A percentile compares a stretch with the other conserved stretches of the same genome.
Evolutionary conservation across 2,329 filamentous ascomycete genomes (phyloP).

Genomic region (Leptodontidium sp.): DNA sequence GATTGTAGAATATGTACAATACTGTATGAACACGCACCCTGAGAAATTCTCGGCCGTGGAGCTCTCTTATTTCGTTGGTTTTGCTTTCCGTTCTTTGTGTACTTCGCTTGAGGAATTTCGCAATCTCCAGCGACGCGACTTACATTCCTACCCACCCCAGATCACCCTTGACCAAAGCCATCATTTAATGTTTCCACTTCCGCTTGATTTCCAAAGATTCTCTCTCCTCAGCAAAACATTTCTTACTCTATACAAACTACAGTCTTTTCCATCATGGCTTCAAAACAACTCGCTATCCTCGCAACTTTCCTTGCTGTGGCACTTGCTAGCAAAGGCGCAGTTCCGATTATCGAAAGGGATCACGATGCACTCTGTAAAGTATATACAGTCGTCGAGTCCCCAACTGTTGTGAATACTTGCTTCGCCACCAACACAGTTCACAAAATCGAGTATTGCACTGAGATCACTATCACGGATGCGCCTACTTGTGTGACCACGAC

Average conservation of each 20-base stretch:
- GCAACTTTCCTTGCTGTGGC: neutral
- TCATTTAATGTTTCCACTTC: neutral
- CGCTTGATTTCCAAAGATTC: neutral
- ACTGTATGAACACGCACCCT: neutral
- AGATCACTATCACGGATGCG: no score
- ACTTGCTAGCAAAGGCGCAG: neutral
- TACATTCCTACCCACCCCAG: neutral
- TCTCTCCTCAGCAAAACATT: neutral
- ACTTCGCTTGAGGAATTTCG: neutral
- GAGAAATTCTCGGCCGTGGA: neutral
- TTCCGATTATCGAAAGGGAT: neutral
- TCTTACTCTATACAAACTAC: neutral
- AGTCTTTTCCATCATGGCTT: neutral
- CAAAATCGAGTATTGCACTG: no score
- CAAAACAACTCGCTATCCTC: neutral
- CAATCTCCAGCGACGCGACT: neutral
- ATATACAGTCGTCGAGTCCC: neutral
- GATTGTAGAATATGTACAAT: constrained; percentile 27
- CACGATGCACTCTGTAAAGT: neutral
- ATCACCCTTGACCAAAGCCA: neutral
- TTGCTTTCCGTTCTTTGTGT: neutral
- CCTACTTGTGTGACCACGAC: no score
- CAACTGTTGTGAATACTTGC: no score
- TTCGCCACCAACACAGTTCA: no score
- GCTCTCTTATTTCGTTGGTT: neutral